phyloP scores from a whole-genome alignment of 2,329 filamentous ascomycete species.

The Escovopsis sp. region DNA sequence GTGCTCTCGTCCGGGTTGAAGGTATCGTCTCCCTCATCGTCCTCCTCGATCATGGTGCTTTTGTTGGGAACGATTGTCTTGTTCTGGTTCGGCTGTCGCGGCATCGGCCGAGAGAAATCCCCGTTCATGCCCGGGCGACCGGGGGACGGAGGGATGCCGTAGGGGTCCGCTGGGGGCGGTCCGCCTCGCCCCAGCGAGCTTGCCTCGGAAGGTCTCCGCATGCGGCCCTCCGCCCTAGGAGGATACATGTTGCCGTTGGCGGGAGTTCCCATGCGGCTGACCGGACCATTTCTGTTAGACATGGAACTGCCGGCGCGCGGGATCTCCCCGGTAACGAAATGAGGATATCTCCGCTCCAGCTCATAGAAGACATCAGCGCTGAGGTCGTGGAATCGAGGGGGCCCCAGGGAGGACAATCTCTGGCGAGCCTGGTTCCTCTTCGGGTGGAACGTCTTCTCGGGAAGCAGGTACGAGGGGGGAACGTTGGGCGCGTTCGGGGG shows the following conservation, averaged over 20 bases:
- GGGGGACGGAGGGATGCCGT: conserved; percentile 44
- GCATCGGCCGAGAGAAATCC: conserved; percentile 61
- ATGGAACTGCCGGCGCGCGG: conserved; percentile 56
- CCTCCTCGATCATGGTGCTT: conserved; percentile 93
- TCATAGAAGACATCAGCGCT: conserved; percentile 95
- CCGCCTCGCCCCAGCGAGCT: conserved; percentile 40
- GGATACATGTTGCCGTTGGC: conserved; percentile 39
- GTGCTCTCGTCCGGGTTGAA: conserved; percentile 32
- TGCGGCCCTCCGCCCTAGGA: conserved; percentile 36
- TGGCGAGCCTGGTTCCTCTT: conserved; percentile 97
- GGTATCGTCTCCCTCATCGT: conserved; percentile 56
- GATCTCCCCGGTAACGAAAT: conserved; percentile 57
- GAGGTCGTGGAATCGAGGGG: conserved; percentile 76
- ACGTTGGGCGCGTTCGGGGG: conserved; percentile 36
- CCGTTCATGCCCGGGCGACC: conserved; percentile 34
- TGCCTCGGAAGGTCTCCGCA: conserved; percentile 45
- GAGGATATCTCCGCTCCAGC: conserved; percentile 76
- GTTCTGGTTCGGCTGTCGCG: conserved; percentile 74
- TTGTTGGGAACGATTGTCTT: conserved; percentile 97
- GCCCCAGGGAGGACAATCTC: conserved; percentile 79
- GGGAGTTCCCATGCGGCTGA: conserved; percentile 27
- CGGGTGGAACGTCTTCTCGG: conserved; percentile 83
- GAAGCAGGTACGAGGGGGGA: conserved; percentile 60
- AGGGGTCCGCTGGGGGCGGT: conserved; percentile 28
- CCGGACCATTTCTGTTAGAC: conserved; percentile 39